Evolutionary conservation across 768 basidiomycete genomes (phyloP).

Genomic region (Leucosporidium yakuticum): DNA sequence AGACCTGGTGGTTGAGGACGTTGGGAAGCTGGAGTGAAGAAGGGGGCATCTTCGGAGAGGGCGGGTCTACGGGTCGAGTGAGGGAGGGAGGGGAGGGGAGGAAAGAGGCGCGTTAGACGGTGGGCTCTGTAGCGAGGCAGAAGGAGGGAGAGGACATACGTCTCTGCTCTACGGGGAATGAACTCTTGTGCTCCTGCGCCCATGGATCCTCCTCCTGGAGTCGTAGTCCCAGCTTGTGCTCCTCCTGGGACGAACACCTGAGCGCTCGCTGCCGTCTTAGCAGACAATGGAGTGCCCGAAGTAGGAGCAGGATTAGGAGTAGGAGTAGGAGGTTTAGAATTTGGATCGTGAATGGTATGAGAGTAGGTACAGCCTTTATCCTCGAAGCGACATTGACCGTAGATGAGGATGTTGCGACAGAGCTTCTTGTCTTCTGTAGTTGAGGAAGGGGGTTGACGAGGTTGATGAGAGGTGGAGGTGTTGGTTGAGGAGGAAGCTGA

Average conservation of each 20-base stretch:
- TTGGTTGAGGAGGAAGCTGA: constrained; percentile 1
- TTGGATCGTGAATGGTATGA: constrained; percentile 56
- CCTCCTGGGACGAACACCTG: too few species aligned
- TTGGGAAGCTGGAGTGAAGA: constrained; percentile 10
- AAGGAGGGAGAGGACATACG: constrained; percentile 6
- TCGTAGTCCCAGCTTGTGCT: too few species aligned
- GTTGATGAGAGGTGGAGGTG: background rate
- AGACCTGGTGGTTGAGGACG: too few species aligned
- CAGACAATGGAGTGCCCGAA: too few species aligned
- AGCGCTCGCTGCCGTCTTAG: too few species aligned
- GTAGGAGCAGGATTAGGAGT: background rate
- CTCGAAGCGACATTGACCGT: constrained; percentile 74
- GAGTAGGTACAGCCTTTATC: constrained; percentile 79
- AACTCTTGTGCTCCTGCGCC: constrained; percentile 18
- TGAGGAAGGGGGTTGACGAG: background rate
- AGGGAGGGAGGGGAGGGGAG: too few species aligned
- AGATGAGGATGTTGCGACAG: constrained; percentile 30
- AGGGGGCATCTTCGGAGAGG: constrained; percentile 16
- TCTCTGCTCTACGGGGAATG: constrained; percentile 16
- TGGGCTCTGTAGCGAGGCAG: background rate
- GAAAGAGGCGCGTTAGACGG: too few species aligned
- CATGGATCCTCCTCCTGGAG: background rate
- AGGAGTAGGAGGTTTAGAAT: constrained; percentile 46
- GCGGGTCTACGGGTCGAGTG: too few species aligned
- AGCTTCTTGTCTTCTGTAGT: constrained; percentile 12